phyloP scores from a whole-genome alignment of 2,329 filamentous ascomycete species.

The Periconia sp. region DNA sequence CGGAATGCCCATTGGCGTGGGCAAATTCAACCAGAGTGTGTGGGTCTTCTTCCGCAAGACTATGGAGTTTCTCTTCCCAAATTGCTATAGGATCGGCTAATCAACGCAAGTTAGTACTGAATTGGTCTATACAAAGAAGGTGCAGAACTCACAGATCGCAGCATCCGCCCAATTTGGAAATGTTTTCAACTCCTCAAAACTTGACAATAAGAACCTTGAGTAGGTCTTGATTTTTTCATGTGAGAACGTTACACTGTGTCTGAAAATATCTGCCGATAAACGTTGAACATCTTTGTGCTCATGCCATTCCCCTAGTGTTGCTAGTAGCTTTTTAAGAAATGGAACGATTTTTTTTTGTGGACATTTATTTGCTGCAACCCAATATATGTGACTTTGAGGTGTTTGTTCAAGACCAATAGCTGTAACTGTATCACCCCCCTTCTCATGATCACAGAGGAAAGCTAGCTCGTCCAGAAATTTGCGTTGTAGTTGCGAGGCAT shows the following conservation, averaged over 20 bases:
- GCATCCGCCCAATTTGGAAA: not conserved
- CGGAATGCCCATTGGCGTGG: not conserved
- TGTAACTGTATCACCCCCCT: conserved; percentile 15
- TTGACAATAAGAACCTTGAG: not conserved
- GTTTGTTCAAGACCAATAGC: conserved; percentile 15
- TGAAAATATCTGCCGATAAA: not conserved
- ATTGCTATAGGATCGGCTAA: not conserved
- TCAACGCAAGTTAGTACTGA: not conserved
- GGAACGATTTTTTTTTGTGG: conserved; percentile 7
- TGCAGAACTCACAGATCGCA: not conserved
- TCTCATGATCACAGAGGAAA: conserved; percentile 14
- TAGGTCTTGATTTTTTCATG: not conserved
- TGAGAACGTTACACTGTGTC: not conserved
- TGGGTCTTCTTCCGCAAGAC: not conserved
- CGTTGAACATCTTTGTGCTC: too few species aligned
- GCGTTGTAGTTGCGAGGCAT: conserved; percentile 4
- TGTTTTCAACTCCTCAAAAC: not conserved
- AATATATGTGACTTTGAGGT: conserved; percentile 13
- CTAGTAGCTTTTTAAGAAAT: conserved; percentile 8
- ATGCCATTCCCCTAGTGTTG: not conserved
- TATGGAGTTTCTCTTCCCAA: not conserved
- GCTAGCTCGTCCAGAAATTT: conserved; percentile 12
- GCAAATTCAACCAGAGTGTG: not conserved
- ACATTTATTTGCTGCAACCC: conserved; percentile 13
- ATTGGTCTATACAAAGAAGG: not conserved